Evolutionary conservation across 768 basidiomycete genomes (phyloP), one percentile per base, ranked within the genome.

Genomic region (Imleria badia): DNA sequence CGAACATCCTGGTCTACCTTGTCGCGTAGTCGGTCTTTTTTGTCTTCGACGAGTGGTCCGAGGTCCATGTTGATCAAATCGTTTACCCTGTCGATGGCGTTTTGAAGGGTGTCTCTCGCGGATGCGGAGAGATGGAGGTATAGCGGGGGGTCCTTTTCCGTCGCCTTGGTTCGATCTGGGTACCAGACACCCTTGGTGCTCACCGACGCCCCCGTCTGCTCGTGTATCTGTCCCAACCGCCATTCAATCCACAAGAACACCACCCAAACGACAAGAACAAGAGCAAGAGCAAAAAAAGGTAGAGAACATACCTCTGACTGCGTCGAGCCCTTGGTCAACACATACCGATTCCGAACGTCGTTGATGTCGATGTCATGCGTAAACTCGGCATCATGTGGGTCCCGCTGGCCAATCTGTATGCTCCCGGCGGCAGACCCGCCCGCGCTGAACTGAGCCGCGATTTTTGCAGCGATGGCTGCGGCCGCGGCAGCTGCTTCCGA

Each of bases 101-200:
- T 79, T 52, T 90, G 81, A 54, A 93, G 70, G 51, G 78, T 72
- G 35, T 89, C 87, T 58, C 81, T 76, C 22, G 85, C 75, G 35
- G 79, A 78, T 9, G 93, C 96, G 20, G 91, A 85, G 62, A 98
- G 87, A 70, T 98, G 96, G 30, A 98, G 83, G 73, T 96, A 98
- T 55, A 98, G 73, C 20, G 96, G 90, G 29, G 94, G 93, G 64
- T 98, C 94, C 67, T 85, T 92, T 58, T 95, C 91, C 14, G 89
- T 92, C 7, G 95, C 93, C 71, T 89, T 96, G 46, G 80, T 76
- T 58, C 91, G 81, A 76, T 98, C 96, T 0, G 96, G 96, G 65
- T 97, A 94, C 96, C 96, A 98, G 5, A 87, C 79, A 20, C 96
- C 96, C 75, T 94, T 94, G 23, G 96, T 98, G 51, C 87, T 86